A percentile compares a stretch with the other conserved stretches of the same genome.
phyloP scores from a whole-genome alignment of 352 stramenopile genomes.

The Salisapilia sapeloensis region DNA sequence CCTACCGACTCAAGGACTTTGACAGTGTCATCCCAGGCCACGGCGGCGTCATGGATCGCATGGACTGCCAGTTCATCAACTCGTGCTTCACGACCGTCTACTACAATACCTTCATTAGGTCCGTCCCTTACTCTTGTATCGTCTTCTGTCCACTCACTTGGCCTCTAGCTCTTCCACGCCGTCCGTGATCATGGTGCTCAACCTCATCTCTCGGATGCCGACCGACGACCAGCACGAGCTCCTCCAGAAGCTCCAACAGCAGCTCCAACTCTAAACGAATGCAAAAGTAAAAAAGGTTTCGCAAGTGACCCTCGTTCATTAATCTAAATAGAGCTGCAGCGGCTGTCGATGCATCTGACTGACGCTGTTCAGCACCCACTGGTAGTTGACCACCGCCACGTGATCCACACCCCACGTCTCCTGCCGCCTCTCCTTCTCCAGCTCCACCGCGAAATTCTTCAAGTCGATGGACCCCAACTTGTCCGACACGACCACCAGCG shows the following conservation, averaged over 20 bases:
- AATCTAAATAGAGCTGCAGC: too few relatives aligned
- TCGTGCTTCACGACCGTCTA: conserved; percentile 92
- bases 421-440: conserved; percentile 9
- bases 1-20: conserved; percentile 99
- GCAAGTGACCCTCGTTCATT: too few relatives aligned
- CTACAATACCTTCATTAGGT: conserved; percentile 95
- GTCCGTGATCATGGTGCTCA: conserved; percentile 54
- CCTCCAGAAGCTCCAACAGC: conserved; percentile 41
- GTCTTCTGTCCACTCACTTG: too few relatives aligned
- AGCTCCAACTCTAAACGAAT: conserved; percentile 19
- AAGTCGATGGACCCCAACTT: conserved; percentile 49
- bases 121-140: conserved; percentile 6
- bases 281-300: too few relatives aligned
- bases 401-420: conserved; percentile 18
- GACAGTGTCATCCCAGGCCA: conserved; percentile 97
- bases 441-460: conserved; percentile 13
- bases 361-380: conserved; percentile 79
- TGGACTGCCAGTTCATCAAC: conserved; percentile 96
- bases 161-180: conserved; percentile 27
- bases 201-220: conserved; percentile 46
- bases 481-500: conserved; percentile 57
- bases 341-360: conserved; percentile 49
- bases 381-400: conserved; percentile 57
- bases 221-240: conserved; percentile 54
- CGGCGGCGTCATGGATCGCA: conserved; percentile 93